Evolutionary conservation across 2,329 filamentous ascomycete genomes (phyloP).

Genomic region (Arachnomyces sp.): DNA sequence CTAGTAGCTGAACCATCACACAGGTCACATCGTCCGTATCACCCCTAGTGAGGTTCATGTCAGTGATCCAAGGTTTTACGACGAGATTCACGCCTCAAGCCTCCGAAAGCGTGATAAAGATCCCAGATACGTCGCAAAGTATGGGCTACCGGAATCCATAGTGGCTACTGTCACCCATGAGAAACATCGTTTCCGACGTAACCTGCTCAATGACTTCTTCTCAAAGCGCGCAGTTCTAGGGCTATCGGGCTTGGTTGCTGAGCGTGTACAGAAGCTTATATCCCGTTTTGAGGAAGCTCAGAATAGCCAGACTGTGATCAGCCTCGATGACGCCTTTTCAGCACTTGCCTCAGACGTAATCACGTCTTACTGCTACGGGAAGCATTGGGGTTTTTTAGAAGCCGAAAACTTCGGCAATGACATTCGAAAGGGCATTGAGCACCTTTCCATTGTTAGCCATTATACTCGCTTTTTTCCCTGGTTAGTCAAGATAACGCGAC

Average conservation of each 20-base stretch:
- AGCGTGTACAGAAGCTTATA: conserved; percentile 16
- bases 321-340: conserved; percentile 14
- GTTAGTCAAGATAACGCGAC: no score
- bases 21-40: conserved; percentile 30
- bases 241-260: conserved; percentile 28
- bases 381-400: conserved; percentile 18
- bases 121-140: conserved; percentile 8
- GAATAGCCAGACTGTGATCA: conserved; percentile 4
- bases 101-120: conserved; percentile 19
- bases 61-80: conserved; percentile 25
- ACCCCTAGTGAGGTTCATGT: conserved; percentile 31
- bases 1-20: not conserved
- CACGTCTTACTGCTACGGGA: conserved; percentile 24
- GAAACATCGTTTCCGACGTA: conserved; percentile 35
- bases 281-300: conserved; percentile 11
- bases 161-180: conserved; percentile 32
- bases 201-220: conserved; percentile 37
- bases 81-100: conserved; percentile 23
- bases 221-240: conserved; percentile 30
- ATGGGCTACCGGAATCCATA: conserved; percentile 11
- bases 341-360: conserved; percentile 30
- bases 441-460: conserved; percentile 12
- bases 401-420: conserved; percentile 18
- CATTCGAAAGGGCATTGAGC: conserved; percentile 11
- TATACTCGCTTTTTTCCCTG: no score